Evolutionary conservation across 768 basidiomycete genomes (phyloP).

Genomic region (Thelephora aurantiotincta): DNA sequence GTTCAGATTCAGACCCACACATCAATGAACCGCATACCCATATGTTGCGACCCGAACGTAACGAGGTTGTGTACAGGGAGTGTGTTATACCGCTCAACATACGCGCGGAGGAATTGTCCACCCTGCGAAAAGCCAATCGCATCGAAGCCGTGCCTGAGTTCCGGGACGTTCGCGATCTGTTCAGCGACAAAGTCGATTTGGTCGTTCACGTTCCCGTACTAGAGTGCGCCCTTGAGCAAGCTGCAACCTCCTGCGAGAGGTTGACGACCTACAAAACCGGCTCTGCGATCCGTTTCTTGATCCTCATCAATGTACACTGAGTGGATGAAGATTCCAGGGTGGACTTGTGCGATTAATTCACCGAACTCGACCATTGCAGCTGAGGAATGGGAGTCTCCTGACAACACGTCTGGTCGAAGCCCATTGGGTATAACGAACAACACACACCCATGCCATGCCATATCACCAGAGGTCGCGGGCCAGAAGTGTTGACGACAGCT

Average conservation of each 20-base stretch:
- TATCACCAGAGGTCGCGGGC: slow-evolving; percentile 43
- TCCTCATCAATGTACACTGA: slow-evolving; percentile 55
- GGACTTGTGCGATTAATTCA: slow-evolving; percentile 38
- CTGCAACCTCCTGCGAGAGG: background rate
- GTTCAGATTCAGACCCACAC: background rate
- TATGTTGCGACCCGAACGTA: slow-evolving; percentile 80
- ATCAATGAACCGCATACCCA: slow-evolving; percentile 23
- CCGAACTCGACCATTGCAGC: slow-evolving; percentile 60
- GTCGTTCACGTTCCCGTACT: slow-evolving; percentile 71
- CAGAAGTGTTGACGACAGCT: too few species aligned
- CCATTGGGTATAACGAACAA: background rate
- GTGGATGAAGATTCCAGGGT: slow-evolving; percentile 70
- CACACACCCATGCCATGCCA: slow-evolving; percentile 60
- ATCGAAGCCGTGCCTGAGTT: slow-evolving; percentile 62
- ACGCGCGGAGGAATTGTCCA: slow-evolving; percentile 81
- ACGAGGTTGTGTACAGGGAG: slow-evolving; percentile 72
- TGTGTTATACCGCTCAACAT: slow-evolving; percentile 58
- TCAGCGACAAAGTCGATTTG: slow-evolving; percentile 52
- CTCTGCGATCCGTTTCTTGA: slow-evolving; percentile 45
- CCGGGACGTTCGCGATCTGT: slow-evolving; percentile 49
- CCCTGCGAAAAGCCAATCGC: slow-evolving; percentile 55
- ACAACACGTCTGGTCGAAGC: background rate
- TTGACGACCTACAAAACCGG: slow-evolving; percentile 56
- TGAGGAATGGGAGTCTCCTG: slow-evolving; percentile 66
- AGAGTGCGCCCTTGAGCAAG: background rate